Conservation (phyloP, 1,284 basidiomycete genomes). For the Ustilago tritici region DNA sequence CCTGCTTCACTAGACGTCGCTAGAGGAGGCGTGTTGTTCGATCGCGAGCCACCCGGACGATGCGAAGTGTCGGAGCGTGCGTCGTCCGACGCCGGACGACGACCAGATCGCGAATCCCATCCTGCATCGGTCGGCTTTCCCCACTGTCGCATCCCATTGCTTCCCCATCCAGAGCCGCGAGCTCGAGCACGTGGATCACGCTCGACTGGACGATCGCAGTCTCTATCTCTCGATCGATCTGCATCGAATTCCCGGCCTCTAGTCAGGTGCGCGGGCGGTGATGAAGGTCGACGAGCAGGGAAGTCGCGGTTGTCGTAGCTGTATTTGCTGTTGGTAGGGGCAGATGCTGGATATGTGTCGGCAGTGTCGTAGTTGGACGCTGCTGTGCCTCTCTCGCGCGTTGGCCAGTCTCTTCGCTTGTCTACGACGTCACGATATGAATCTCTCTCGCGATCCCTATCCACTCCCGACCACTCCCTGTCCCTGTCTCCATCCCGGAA, state of each 20-base stretch:
- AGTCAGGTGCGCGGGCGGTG: slow-evolving; percentile 18
- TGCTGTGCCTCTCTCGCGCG: slow-evolving; percentile 13
- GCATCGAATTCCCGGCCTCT: slow-evolving; percentile 37
- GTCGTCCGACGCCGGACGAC: slow-evolving; percentile 31
- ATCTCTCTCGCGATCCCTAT: slow-evolving; percentile 42
- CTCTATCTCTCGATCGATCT: slow-evolving; percentile 44
- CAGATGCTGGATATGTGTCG: slow-evolving; percentile 16
- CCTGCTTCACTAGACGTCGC: slow-evolving; percentile 26
- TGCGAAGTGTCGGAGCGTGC: slow-evolving; percentile 37
- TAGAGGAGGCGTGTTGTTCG: slow-evolving; percentile 35
- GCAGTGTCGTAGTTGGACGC: slow-evolving; percentile 18
- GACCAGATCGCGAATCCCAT: slow-evolving; percentile 27
- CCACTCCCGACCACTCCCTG: slow-evolving; percentile 33
- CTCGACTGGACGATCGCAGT: slow-evolving; percentile 34
- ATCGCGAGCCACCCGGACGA: slow-evolving; percentile 22
- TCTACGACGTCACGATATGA: slow-evolving; percentile 27
- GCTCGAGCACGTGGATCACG: slow-evolving; percentile 29
- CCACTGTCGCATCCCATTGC: slow-evolving; percentile 37
- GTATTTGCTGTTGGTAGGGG: slow-evolving; percentile 30
- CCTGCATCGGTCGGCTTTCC: slow-evolving; percentile 39
- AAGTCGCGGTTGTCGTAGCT: slow-evolving; percentile 38
- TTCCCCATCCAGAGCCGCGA: slow-evolving; percentile 26
- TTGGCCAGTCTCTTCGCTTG: slow-evolving; percentile 32
- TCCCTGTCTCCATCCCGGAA: slow-evolving; percentile 48
- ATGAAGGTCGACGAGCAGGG: slow-evolving; percentile 25